These are phyloP conservation scores for Pelargonium citronellum DNA, from an alignment of 441 rosid species.

Conservation along the genomic window DNA sequence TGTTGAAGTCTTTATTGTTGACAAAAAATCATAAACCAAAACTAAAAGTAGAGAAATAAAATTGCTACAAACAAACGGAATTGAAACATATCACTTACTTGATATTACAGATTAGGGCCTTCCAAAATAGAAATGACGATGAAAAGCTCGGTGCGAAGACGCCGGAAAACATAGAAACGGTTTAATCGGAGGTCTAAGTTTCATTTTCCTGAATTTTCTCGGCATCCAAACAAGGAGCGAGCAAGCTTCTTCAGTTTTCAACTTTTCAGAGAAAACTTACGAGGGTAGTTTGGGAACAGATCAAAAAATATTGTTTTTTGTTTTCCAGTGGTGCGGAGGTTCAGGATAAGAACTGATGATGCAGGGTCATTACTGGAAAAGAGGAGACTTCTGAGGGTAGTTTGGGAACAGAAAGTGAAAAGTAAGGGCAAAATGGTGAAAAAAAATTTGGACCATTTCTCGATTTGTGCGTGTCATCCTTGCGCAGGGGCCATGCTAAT, in stretches of 20 bases:
- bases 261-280: neutral
- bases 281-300: neutral
- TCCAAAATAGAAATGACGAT: no score
- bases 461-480: slow-evolving; percentile 44
- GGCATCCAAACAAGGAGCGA: neutral
- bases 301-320: no score
- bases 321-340: neutral
- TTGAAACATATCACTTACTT: no score
- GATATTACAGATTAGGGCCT: no score
- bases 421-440: neutral
- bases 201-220: neutral
- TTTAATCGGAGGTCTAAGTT: neutral
- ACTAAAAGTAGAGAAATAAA: no score
- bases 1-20: no score
- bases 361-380: no score
- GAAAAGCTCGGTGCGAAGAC: neutral
- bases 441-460: slow-evolving; percentile 39
- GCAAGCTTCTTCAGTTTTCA: neutral
- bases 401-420: neutral
- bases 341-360: neutral
- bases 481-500: slow-evolving; percentile 28
- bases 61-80: no score
- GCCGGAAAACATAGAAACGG: neutral
- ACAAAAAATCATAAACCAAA: no score
- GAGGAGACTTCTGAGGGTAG: no score